Conservation (phyloP, 306 rosid species). For the Carpinus fangiana region DNA sequence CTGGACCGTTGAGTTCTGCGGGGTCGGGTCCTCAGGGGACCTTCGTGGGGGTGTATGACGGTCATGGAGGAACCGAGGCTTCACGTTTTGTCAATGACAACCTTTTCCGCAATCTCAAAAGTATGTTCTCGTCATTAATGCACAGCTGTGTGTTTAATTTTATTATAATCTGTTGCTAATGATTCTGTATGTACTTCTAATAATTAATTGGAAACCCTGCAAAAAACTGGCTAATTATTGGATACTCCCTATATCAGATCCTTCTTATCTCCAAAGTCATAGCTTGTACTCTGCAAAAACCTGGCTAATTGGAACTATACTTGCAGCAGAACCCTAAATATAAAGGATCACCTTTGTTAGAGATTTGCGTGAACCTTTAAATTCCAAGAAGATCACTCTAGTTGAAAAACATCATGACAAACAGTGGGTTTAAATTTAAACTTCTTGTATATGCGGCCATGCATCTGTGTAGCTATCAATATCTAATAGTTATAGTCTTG, state of each 20-base stretch:
- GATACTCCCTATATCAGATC: neutral
- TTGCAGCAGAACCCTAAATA: neutral
- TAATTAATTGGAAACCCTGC: neutral
- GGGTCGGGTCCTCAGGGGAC: constrained; percentile 65
- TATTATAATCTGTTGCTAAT: neutral
- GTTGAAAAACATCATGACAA: neutral
- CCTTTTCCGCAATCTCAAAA: constrained; percentile 68
- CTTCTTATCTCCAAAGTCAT: neutral
- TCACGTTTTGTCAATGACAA: constrained; percentile 66
- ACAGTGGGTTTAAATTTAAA: neutral
- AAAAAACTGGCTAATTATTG: neutral
- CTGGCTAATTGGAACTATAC: neutral
- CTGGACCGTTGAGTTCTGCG: constrained; percentile 65
- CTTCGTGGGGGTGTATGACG: constrained; percentile 75
- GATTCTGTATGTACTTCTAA: neutral
- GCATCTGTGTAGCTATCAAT: neutral
- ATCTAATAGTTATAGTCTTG: neutral
- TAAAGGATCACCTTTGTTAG: neutral
- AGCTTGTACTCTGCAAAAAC: neutral
- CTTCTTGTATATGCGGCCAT: neutral
- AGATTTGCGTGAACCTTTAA: neutral
- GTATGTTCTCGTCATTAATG: constrained; percentile 48
- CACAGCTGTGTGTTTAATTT: neutral
- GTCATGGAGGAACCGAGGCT: constrained; percentile 85
- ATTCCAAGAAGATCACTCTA: neutral